Evolutionary conservation across 177 flowering plant species (phyloP).

Genomic region (Tripterygium wilfordii): DNA sequence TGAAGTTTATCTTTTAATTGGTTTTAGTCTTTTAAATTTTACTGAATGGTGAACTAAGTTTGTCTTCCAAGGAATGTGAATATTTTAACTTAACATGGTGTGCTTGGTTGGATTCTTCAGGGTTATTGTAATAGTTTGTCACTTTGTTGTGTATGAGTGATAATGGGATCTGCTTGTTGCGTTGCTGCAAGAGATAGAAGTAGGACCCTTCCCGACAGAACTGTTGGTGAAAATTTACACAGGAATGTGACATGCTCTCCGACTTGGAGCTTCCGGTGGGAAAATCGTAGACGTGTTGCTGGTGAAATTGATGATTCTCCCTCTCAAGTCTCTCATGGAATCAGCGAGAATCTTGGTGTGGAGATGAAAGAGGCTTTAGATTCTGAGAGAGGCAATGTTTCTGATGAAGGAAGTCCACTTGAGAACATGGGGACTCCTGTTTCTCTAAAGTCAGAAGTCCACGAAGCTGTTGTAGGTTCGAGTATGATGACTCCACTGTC

Average conservation of each 20-base stretch:
- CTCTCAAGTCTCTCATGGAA: slow-evolving; percentile 15
- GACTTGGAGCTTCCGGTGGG: slow-evolving; percentile 59
- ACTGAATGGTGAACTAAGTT: no score
- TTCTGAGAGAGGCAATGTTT: slow-evolving; percentile 28
- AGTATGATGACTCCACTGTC: slow-evolving; percentile 24
- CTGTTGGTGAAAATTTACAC: slow-evolving; percentile 15
- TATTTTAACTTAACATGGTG: no score
- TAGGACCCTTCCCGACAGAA: slow-evolving; percentile 26
- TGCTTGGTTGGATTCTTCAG: no score
- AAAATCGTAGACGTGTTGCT: slow-evolving; percentile 40
- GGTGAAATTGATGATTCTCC: slow-evolving; percentile 36
- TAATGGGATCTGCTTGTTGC: slow-evolving; percentile 67
- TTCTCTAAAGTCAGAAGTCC: slow-evolving; percentile 34
- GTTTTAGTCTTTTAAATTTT: no score
- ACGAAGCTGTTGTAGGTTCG: slow-evolving; percentile 16
- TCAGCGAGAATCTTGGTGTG: slow-evolving; percentile 19
- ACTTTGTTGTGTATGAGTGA: not conserved
- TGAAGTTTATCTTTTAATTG: no score
- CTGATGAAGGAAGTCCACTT: slow-evolving; percentile 36
- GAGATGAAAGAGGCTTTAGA: slow-evolving; percentile 26
- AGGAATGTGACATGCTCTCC: slow-evolving; percentile 44
- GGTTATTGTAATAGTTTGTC: no score
- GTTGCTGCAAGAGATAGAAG: slow-evolving; percentile 54
- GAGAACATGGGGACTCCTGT: slow-evolving; percentile 31
- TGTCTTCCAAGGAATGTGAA: no score